Evolutionary conservation across 2,329 filamentous ascomycete genomes (phyloP).

Genomic region (Immersiporthe knoxdaviesiana): DNA sequence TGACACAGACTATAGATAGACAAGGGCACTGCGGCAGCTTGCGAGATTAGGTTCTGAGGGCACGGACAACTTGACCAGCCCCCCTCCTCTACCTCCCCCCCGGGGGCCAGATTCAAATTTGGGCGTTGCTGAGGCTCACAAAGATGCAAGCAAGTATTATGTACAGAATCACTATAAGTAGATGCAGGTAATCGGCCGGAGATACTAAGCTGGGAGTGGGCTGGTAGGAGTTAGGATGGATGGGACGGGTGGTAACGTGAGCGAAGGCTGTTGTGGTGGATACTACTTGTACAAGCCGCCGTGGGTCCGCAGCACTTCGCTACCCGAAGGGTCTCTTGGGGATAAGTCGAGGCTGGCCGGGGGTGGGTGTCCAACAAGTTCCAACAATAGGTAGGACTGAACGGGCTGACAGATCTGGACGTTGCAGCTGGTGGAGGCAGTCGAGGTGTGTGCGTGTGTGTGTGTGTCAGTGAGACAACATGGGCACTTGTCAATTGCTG

Average conservation of each 20-base stretch:
- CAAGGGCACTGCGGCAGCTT: neutral
- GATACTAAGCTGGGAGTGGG: conserved; percentile 11
- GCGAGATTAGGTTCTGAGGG: conserved; percentile 16
- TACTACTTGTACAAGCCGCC: conserved; percentile 7
- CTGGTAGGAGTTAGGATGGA: neutral
- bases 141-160: neutral
- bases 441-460: neutral
- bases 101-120: neutral
- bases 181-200: conserved; percentile 16
- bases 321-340: neutral
- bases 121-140: neutral
- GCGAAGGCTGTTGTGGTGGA: conserved; percentile 12
- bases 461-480: neutral
- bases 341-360: neutral
- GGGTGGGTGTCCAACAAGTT: neutral
- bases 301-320: conserved; percentile 5
- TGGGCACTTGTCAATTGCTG: neutral
- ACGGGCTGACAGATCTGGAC: conserved; percentile 1
- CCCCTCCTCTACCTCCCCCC: neutral
- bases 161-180: neutral
- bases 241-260: neutral
- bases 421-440: neutral
- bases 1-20: conserved; percentile 1
- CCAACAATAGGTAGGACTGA: neutral
- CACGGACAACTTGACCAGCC: neutral